Evolutionary conservation across 352 stramenopile genomes (phyloP).

Genomic region (Blastocystis sp.): DNA sequence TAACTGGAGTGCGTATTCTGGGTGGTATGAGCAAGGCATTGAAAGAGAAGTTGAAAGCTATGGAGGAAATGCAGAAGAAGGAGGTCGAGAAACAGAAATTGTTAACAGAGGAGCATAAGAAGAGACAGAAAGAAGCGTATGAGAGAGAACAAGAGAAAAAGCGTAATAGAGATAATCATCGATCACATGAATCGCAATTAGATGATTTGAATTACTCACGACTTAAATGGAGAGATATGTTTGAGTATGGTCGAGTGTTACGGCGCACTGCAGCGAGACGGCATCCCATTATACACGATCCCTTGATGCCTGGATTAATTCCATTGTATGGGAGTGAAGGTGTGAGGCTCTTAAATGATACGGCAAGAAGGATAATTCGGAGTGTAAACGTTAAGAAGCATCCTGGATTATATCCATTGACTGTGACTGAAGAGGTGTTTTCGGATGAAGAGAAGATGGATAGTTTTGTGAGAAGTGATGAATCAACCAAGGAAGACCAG

Average conservation of each 20-base stretch:
- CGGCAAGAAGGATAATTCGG: neutral
- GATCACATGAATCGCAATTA: neutral
- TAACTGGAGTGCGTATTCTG: constrained; percentile 39
- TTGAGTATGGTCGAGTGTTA: neutral
- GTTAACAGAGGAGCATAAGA: neutral
- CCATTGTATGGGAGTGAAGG: neutral
- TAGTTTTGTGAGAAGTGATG: too few relatives aligned
- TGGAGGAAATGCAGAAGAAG: neutral
- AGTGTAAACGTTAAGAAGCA: neutral
- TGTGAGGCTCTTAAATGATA: neutral
- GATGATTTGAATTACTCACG: neutral
- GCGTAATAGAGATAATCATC: neutral
- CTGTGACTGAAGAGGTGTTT: neutral
- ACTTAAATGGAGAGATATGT: neutral
- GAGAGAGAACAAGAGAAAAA: neutral
- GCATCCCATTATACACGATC: neutral
- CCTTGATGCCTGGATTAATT: neutral
- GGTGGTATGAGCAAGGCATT: neutral
- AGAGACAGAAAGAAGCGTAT: constrained; percentile 1
- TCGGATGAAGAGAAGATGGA: neutral
- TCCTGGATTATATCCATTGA: neutral
- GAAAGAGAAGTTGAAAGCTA: neutral
- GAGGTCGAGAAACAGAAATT: neutral
- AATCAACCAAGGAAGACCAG: too few relatives aligned
- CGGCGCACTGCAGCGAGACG: neutral